Base-by-base conservation (phyloP, 2,329 filamentous ascomycete species). In the Aureobasidium sp. region DNA sequence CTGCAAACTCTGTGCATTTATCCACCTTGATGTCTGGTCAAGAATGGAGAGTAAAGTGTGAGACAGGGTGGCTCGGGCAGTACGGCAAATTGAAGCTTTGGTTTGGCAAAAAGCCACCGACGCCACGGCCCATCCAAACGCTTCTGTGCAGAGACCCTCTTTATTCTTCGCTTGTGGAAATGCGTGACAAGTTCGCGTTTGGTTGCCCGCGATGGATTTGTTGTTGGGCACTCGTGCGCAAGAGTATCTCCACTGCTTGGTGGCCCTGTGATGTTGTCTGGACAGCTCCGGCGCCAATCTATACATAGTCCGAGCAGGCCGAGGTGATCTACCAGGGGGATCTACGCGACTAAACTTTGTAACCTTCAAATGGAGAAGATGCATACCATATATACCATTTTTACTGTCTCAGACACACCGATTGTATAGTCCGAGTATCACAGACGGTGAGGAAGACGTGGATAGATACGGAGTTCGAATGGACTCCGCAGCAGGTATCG, bases 261-360 rank as follows among this genome's bases (percentile, higher is more conserved):
- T 34, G 53, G 15, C 29, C 22, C 31, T 27, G 15, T 31, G 41
- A 44, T 29, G 27, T 29, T 25, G 41, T 56, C 22, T 45, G 27
- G 53, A 45, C 53, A 45, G 17, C 20, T 15, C 31, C 27, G 29
- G 53, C 53, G 53, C 27, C 20, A 45, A 57, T 57, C 53, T 57
- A 57, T 57, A 25, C 27, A 57, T 57, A 57, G 53, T 37, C 55
- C 55, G 55, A 27, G 55, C 42, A 37, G 31, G 31, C 41, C 55
- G 55, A 48, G 29, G 48, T 58, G 42, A 58, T 58, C 55, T 48
- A 22, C 42, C 29, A 47, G 55, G 55, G 55, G 55, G 55, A 58
- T 58, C 55, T 37, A 34, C 55, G 31, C n/a, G 41, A 9, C 53
- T 57, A 57, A 57, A 45, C 9, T 45, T 15, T 57, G 53, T 36